Evolutionary conservation across 2,329 filamentous ascomycete genomes (phyloP).

Genomic region (Xylaria polymorpha): DNA sequence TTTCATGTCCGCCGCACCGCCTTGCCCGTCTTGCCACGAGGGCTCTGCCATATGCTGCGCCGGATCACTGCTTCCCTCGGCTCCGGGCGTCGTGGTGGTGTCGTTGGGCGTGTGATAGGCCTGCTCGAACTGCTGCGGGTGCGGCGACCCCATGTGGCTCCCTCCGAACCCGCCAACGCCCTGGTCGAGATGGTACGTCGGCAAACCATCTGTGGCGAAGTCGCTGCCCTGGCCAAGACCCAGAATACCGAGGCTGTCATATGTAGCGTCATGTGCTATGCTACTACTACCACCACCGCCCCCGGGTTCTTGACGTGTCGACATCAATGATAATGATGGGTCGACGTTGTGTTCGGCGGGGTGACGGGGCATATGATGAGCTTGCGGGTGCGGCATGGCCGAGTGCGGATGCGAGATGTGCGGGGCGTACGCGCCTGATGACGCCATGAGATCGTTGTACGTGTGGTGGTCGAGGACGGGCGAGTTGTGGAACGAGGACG

Average conservation of each 20-base stretch:
- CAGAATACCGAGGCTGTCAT: conserved; percentile 42
- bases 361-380: conserved; percentile 20
- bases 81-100: conserved; percentile 25
- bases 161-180: conserved; percentile 31
- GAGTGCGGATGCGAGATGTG: conserved; percentile 28
- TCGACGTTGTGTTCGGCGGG: conserved; percentile 35
- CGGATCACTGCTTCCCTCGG: conserved; percentile 20
- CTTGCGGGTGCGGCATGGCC: conserved; percentile 24
- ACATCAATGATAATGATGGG: conserved; percentile 36
- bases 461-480: conserved; percentile 44
- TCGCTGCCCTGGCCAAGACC: conserved; percentile 33
- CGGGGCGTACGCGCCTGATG: conserved; percentile 21
- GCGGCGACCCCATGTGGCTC: conserved; percentile 33
- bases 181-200: conserved; percentile 39
- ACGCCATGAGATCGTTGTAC: conserved; percentile 46
- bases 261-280: conserved; percentile 24
- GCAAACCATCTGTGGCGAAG: conserved; percentile 37
- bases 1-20: conserved; percentile 28
- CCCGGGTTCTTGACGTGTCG: conserved; percentile 16
- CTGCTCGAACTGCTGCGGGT: conserved; percentile 39
- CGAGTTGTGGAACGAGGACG: conserved; percentile 34
- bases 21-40: conserved; percentile 40
- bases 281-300: conserved; percentile 22
- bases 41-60: conserved; percentile 15
- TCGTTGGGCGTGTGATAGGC: conserved; percentile 31